Evolutionary conservation across 2,329 filamentous ascomycete species (phyloP), one percentile per base, ranked within the genome.

Genomic region (Colletotrichum melonis): DNA sequence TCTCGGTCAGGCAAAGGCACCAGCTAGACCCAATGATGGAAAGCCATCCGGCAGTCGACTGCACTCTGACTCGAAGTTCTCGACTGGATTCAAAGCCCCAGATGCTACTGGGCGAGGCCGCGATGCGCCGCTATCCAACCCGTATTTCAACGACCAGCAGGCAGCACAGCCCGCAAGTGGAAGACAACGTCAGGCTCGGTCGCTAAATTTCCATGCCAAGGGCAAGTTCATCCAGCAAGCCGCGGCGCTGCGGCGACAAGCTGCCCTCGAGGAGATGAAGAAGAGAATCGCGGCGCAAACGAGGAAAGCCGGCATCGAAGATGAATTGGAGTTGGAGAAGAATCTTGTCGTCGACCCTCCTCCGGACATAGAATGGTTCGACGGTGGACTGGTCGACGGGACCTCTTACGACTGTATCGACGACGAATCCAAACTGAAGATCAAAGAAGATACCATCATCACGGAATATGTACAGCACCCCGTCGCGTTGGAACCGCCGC

Each of bases 151-250:
- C 78, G 88, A 92, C 8, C 92, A 85, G 76, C 82, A 92, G 14
- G 88, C 89, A n/a, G 85, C 88, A 5, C 91, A 92, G 87, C 88
- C 76, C 85, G 86, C 67, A 79, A 75, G 86, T 82, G 78, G 80
- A 38, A 94, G 92, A 77, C 86, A 89, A 49, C 89, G 95, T 63
- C 88, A 93, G 75, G 90, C 94, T 12, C 92, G 94, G 73, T 92
- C 94, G 76, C 88, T 99, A 22, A 86, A 95, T 14, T 98, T 99
- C 86, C 98, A 98, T 78, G 92, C 95, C 77, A 97, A 97, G 82
- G 97, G 97, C 66, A 98, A 98, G 88, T 98, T 98, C 80, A 98
- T 98, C 73, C 93, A 95, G 76, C 96, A 98, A 83, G 97, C 94
- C 8, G 96, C 94, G 81, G 95, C 95, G 69, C 86, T 98, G 65